Percentiles rank a stretch among this genome's conserved stretches.
phyloP scores from a whole-genome alignment of 495 filamentous ascomycete species.

The Penicillium simplicissimum region DNA sequence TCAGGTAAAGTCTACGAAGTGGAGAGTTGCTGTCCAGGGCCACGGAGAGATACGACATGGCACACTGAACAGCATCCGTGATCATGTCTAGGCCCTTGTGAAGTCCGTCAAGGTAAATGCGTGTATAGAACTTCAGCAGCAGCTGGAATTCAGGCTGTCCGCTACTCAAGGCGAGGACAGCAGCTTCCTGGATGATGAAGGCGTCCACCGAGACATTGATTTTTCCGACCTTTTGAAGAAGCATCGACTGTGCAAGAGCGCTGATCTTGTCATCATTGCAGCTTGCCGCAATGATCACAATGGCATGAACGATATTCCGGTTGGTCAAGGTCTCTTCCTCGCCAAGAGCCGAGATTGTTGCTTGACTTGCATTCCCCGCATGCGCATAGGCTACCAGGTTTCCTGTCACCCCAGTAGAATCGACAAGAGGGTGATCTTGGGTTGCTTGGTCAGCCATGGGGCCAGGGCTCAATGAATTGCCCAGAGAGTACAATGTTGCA shows the following conservation, averaged over 20 bases:
- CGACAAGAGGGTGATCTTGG: constrained; percentile 31
- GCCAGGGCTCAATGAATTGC: constrained; percentile 81
- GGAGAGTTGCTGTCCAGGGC: constrained; percentile 65
- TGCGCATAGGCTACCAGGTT: constrained; percentile 47
- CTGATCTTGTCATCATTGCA: constrained; percentile 89
- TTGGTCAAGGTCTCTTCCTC: constrained; percentile 77
- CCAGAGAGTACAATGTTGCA: constrained; percentile 89
- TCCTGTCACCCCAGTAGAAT: constrained; percentile 28
- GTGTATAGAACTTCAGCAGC: constrained; percentile 78
- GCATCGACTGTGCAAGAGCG: constrained; percentile 92
- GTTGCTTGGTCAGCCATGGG: constrained; percentile 39
- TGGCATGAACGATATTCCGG: constrained; percentile 81
- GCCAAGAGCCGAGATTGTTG: constrained; percentile 68
- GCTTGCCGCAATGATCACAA: constrained; percentile 78
- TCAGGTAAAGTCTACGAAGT: constrained; percentile 74
- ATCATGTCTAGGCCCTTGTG: constrained; percentile 59
- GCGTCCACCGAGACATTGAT: constrained; percentile 74
- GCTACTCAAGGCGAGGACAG: constrained; percentile 71
- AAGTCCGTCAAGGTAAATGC: constrained; percentile 68
- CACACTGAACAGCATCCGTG: constrained; percentile 47
- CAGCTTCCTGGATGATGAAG: constrained; percentile 79
- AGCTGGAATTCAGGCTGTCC: constrained; percentile 77
- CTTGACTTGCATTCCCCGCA: constrained; percentile 69
- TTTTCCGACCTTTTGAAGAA: constrained; percentile 88
- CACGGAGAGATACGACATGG: constrained; percentile 74